A percentile compares a stretch with the other conserved stretches of the same genome.
Evolutionary conservation across 805 yeast genomes (phyloP).

Genomic region (Kluyveromyces aestuarii): DNA sequence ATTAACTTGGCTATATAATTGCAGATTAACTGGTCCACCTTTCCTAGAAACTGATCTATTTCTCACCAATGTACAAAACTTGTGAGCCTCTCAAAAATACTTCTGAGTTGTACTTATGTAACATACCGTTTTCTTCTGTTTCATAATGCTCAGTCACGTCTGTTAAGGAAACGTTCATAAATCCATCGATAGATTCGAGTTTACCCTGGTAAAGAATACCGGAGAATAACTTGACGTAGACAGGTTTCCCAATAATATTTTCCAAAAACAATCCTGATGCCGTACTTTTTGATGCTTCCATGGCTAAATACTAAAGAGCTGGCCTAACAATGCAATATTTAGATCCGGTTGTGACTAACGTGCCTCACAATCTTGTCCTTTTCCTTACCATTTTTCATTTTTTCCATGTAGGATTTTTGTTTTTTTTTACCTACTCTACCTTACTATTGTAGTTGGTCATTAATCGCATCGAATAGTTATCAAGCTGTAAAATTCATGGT

Average conservation of each 20-base stretch:
- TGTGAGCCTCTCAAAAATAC: constrained; percentile 31
- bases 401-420: background rate
- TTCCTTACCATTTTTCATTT: background rate
- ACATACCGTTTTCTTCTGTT: constrained; percentile 21
- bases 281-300: constrained; percentile 5
- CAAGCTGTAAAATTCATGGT: no score
- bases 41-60: constrained; percentile 5
- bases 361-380: no score
- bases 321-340: background rate
- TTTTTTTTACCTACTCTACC: no score
- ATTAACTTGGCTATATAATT: background rate
- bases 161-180: constrained; percentile 87
- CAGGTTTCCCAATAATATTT: constrained; percentile 69
- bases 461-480: no score
- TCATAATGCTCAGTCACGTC: constrained; percentile 54
- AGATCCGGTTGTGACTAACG: no score
- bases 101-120: constrained; percentile 25
- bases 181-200: constrained; percentile 89
- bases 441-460: no score
- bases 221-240: constrained; percentile 74
- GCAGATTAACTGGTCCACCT: background rate
- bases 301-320: no score
- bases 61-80: constrained; percentile 30
- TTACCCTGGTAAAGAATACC: constrained; percentile 77
- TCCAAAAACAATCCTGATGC: constrained; percentile 75